phyloP scores from a whole-genome alignment of 345 rosid species.

The Eutrema heterophyllum region DNA sequence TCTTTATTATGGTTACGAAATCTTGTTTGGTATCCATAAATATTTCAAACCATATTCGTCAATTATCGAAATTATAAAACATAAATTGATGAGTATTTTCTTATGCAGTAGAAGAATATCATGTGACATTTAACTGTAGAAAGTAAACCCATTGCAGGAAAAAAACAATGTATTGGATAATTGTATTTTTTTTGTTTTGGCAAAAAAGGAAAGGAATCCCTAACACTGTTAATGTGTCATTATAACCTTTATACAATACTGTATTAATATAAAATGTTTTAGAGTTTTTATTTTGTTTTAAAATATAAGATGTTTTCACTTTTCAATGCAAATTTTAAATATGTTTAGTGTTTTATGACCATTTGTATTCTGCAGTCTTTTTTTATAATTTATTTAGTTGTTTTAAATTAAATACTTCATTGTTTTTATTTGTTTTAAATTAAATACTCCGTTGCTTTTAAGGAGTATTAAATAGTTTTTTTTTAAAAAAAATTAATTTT shows the following conservation, averaged over 20 bases:
- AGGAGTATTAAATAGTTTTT: too few relatives aligned
- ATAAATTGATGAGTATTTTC: not conserved
- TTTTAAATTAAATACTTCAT: too few relatives aligned
- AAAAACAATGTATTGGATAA: not conserved
- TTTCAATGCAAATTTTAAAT: too few relatives aligned
- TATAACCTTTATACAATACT: not conserved
- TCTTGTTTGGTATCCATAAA: constrained; percentile 7
- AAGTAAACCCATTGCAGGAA: not conserved
- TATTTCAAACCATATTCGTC: not conserved
- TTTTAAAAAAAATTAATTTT: too few relatives aligned
- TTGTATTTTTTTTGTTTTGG: not conserved
- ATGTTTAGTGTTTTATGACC: too few relatives aligned
- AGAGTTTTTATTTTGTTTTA: too few relatives aligned
- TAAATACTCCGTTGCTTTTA: too few relatives aligned
- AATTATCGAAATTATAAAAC: not conserved
- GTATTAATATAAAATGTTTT: too few relatives aligned
- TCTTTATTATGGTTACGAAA: constrained; percentile 9
- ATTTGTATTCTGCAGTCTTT: too few relatives aligned
- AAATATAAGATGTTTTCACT: too few relatives aligned
- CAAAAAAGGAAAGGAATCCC: not conserved
- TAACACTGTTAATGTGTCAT: constrained; percentile 21
- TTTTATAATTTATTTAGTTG: too few relatives aligned
- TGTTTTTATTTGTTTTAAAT: too few relatives aligned
- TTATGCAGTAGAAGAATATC: not conserved
- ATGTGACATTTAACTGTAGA: not conserved